Base-by-base conservation (phyloP, 2,329 filamentous ascomycete genomes). In the Chaetothyriales sp. region DNA sequence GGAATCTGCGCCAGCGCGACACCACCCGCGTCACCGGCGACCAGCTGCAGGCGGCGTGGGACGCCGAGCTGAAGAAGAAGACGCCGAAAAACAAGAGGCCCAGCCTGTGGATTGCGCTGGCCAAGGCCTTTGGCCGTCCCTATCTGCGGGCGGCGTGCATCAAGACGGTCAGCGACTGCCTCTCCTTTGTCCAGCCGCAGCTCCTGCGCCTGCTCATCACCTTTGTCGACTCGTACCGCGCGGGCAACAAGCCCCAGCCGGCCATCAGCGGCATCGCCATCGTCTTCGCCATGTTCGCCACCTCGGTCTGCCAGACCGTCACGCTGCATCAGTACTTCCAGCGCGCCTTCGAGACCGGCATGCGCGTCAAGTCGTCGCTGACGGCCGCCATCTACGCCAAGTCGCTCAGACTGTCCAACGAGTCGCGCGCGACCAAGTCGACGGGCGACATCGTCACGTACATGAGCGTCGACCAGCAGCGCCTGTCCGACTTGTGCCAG, bases 401-500 rank as follows among this genome's bases (percentile, higher is more conserved):
- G 70, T 85, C 89, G 0, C 76, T 97, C 56, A 83, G 81, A 57
- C 75, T 98, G 18, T 97, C 90, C 4, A 97, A 94, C 62, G 92
- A 98, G 69, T 92, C 92, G 7, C 81, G 90, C 50, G 78, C 89
- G 1, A 71, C 82, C 45, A 95, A 97, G 70, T 86, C 87, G 0
- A 98, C 92, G 0, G 92, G 92, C 52, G 94, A 98, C 63, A 97
- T 98, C 63, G 92, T 98, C 66, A 98, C 98, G 66, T 92, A 95
- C 70, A 98, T 98, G 90, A 92, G 94, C 46, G 90, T 98, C 8
- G 92, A 98, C 66, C 90, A 90, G 13, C 92, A 98, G 69, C 84
- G 94, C 58, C 77, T 98, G 18, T 86, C 95, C 63, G 92, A 98
- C 69, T 73, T 98, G 52, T 88, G 90, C 1, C 94, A 98, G 64